Percentiles rank a stretch among this genome's conserved stretches.
Conservation (phyloP, 148 eudicot species). For the Limonium bicolor region DNA sequence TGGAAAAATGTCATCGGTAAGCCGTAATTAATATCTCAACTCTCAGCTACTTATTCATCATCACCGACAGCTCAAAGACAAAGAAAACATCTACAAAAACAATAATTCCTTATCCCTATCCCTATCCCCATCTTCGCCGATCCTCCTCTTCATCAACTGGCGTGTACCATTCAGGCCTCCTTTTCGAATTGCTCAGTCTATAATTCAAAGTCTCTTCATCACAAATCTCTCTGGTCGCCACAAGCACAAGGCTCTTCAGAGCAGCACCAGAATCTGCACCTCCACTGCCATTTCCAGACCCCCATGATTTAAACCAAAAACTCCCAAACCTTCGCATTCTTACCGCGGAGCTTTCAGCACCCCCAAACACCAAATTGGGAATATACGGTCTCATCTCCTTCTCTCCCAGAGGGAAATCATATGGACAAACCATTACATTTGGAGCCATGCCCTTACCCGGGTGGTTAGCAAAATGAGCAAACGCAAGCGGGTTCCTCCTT, state of each 20-base stretch:
- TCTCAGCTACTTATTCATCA: too few relatives aligned
- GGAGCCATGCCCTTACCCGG: conserved; percentile 53
- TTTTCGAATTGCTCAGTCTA: conserved; percentile 72
- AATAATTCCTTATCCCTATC: too few relatives aligned
- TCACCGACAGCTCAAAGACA: too few relatives aligned
- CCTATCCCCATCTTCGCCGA: conserved; percentile 76
- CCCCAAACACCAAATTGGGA: conserved; percentile 61
- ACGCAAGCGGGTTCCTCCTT: conserved; percentile 74
- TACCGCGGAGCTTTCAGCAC: conserved; percentile 29
- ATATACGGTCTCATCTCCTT: conserved; percentile 62
- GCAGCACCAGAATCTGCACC: conserved; percentile 27
- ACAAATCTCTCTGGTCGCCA: conserved; percentile 51
- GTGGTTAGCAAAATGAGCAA: conserved; percentile 83
- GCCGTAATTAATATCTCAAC: too few relatives aligned
- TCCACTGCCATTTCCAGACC: conserved; percentile 20
- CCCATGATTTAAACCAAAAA: conserved; percentile 77
- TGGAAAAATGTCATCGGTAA: too few relatives aligned
- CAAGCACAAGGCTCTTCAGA: conserved; percentile 63
- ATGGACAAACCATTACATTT: conserved; percentile 87
- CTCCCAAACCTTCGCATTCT: conserved; percentile 73
- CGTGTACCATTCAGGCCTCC: conserved; percentile 74
- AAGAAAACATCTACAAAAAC: too few relatives aligned
- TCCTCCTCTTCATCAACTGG: conserved; percentile 95
- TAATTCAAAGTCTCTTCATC: conserved; percentile 81
- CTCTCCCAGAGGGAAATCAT: conserved; percentile 68